These are phyloP conservation scores for Euphorbia tirucalli DNA, from an alignment of 345 rosid genomes.

Conservation along the genomic window DNA sequence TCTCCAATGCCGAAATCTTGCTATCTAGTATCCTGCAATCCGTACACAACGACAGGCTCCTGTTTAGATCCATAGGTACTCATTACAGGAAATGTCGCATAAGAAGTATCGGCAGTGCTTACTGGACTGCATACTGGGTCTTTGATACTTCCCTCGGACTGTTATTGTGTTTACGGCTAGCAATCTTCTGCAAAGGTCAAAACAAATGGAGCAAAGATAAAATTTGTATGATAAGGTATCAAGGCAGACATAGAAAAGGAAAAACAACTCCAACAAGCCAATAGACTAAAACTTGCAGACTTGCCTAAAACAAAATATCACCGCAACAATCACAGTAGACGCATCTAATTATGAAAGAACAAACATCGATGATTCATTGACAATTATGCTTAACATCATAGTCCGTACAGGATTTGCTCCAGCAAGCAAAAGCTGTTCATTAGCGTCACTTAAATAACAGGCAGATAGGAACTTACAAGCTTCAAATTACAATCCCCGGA, in stretches of 20 bases:
- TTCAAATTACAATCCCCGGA: conserved; percentile 28
- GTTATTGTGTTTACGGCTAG: conserved; percentile 33
- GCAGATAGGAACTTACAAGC: conserved; percentile 35
- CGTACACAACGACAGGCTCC: background rate
- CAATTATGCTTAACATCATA: too few relatives aligned
- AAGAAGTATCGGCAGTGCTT: conserved; percentile 22
- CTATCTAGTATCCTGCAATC: conserved; percentile 48
- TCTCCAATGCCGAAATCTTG: conserved; percentile 45
- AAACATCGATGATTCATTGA: background rate
- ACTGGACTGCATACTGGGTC: conserved; percentile 31
- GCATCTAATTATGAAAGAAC: background rate
- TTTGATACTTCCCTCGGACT: conserved; percentile 24
- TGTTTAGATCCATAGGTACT: conserved; percentile 4
- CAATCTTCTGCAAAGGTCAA: conserved; percentile 28
- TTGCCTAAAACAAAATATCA: too few relatives aligned
- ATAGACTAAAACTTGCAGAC: too few relatives aligned
- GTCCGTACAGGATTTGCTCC: too few relatives aligned
- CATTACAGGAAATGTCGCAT: background rate
- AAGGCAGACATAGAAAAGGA: too few relatives aligned
- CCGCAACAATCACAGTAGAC: too few relatives aligned
- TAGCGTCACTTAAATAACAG: background rate
- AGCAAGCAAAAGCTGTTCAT: too few relatives aligned
- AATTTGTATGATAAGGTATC: too few relatives aligned
- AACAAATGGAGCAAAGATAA: too few relatives aligned
- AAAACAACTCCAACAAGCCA: too few relatives aligned